Conservation (phyloP, 208 protist genomes). For the Trypanosoma brucei region DNA sequence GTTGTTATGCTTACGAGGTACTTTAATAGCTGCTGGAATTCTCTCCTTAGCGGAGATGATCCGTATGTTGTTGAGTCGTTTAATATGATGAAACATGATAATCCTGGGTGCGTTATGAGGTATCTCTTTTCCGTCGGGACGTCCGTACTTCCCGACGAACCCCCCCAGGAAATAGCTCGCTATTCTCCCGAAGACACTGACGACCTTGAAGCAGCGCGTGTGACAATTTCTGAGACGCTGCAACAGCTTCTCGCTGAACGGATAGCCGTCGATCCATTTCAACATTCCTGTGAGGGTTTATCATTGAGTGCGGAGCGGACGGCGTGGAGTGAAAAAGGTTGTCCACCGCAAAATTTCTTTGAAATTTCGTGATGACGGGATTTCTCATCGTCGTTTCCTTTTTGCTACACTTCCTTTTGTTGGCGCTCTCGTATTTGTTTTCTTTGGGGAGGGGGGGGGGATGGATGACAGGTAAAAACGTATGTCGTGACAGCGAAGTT, state of each 20-base stretch:
- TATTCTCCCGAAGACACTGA: slow-evolving; percentile 4
- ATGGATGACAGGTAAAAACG: too few relatives aligned
- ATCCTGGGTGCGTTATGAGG: slow-evolving; percentile 19
- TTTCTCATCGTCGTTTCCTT: too few relatives aligned
- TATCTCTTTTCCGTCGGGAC: slow-evolving; percentile 18
- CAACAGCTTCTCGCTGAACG: neutral
- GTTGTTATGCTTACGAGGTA: slow-evolving; percentile 19
- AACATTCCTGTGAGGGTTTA: slow-evolving; percentile 20
- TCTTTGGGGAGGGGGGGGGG: too few relatives aligned
- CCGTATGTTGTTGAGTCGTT: slow-evolving; percentile 14
- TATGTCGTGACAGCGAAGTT: too few relatives aligned
- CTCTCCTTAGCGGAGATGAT: slow-evolving; percentile 22
- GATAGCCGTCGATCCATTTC: slow-evolving; percentile 11
- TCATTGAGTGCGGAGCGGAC: slow-evolving; percentile 16
- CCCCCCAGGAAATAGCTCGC: slow-evolving; percentile 4
- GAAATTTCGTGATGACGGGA: slow-evolving; percentile 11
- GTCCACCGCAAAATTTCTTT: slow-evolving; percentile 13
- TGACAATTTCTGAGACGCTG: slow-evolving; percentile 9
- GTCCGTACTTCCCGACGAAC: slow-evolving; percentile 14
- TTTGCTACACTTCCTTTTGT: too few relatives aligned
- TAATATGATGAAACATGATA: slow-evolving; percentile 8
- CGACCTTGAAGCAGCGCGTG: slow-evolving; percentile 10
- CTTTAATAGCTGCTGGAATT: slow-evolving; percentile 25
- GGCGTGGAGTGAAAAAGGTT: slow-evolving; percentile 12
- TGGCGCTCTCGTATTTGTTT: too few relatives aligned